Conservation (phyloP, 768 basidiomycete species). For the Phylloporus sp. region DNA sequence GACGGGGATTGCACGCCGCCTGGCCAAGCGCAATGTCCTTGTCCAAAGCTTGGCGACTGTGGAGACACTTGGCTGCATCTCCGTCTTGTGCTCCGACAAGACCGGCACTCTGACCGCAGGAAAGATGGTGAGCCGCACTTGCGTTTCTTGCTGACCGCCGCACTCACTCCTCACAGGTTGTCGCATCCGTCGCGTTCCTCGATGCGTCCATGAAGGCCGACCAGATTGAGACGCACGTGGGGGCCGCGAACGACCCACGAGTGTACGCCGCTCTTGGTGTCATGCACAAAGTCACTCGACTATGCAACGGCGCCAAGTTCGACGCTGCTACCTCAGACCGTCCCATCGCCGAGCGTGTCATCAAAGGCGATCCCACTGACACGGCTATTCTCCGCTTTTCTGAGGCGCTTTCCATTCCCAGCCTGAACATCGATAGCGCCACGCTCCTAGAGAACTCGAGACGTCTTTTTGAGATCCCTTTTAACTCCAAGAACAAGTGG, state of each 20-base stretch:
- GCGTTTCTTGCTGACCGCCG: neutral
- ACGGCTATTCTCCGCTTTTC: slow-evolving; percentile 51
- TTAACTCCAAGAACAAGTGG: slow-evolving; percentile 55
- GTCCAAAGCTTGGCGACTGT: slow-evolving; percentile 53
- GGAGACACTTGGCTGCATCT: slow-evolving; percentile 51
- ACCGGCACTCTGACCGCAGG: slow-evolving; percentile 50
- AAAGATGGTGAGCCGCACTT: slow-evolving; percentile 37
- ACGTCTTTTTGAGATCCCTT: slow-evolving; percentile 37
- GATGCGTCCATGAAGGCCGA: slow-evolving; percentile 21
- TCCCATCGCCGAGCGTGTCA: slow-evolving; percentile 31
- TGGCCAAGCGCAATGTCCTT: slow-evolving; percentile 44
- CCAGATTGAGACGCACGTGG: slow-evolving; percentile 17
- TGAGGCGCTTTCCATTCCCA: slow-evolving; percentile 29
- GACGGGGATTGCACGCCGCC: slow-evolving; percentile 45
- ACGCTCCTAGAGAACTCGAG: slow-evolving; percentile 19
- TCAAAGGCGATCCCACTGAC: slow-evolving; percentile 51
- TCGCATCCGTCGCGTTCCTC: slow-evolving; percentile 39
- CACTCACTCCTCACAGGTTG: slow-evolving; percentile 25
- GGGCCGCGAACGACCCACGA: slow-evolving; percentile 5
- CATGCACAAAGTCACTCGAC: slow-evolving; percentile 41
- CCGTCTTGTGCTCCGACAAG: slow-evolving; percentile 54
- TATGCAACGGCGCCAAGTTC: slow-evolving; percentile 58
- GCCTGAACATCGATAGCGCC: slow-evolving; percentile 19
- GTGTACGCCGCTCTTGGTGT: slow-evolving; percentile 24
- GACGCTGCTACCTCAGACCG: slow-evolving; percentile 28